Evolutionary conservation across 257 asterid species (phyloP), one percentile per base, ranked within the genome.

Genomic region (Linderniella brevidens): DNA sequence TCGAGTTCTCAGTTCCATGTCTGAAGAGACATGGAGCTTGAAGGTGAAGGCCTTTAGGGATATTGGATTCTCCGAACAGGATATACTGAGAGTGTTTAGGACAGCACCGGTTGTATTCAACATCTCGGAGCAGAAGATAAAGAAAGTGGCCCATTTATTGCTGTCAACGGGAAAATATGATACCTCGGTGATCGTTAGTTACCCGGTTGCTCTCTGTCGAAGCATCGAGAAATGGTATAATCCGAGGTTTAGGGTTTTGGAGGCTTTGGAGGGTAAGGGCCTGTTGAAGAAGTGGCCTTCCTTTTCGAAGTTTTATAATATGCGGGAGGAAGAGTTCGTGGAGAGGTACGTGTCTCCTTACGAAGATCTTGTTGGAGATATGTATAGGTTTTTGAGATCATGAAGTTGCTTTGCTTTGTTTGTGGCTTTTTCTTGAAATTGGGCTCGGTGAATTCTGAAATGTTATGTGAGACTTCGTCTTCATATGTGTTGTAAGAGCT

Each of bases 311-410:
- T 35, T 55, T 2, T 55, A 36, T 32, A 15, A 11, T 8, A 45
- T 13, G 37, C 0, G 14, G 9, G 11, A 45, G 11, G 41, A 45
- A 4, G 13, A 2, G 19, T 55, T 55, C 35, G 12, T 9, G 3
- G 38, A 16, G 46, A 55, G 44, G 17, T 55, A 32, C 37, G 59
- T 55, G 45, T 17, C 6, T 45, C 59, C 59, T 17, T 57, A 55
- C 35, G 4, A 9, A 37, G 46, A 45, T 37, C 35, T 40, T 15
- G 13, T 53, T 41, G 29, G 49, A 0, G 49, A 53, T 8, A 8
- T 41, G 6, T 20, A 19, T 13, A 0, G 32, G 32, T 25, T 25
- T 6, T 25, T 25, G 32, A 25, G 6, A 25, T 25, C 32, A 25
- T 25, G 32, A 25, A 6, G 32, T 25, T 3, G 6, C 32, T 25